phyloP scores from a whole-genome alignment of 139 green algal species.

The Picochlorum sp. region DNA sequence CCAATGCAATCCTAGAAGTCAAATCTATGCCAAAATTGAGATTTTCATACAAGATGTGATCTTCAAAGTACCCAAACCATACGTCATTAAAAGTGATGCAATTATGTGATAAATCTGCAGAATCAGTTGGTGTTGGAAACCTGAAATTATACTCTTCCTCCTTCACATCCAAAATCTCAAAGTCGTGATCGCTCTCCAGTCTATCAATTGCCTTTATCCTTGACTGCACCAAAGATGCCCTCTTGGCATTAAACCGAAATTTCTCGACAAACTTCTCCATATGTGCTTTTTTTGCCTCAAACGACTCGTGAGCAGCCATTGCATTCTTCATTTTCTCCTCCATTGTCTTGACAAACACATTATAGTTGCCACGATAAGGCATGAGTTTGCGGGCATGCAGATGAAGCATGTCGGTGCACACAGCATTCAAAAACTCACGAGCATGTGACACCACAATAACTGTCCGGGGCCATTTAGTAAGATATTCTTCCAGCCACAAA shows the following conservation, averaged over 20 bases:
- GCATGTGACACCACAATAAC: conserved; percentile 77
- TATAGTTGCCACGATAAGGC: conserved; percentile 77
- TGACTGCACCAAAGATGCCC: conserved; percentile 79
- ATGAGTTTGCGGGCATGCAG: conserved; percentile 55
- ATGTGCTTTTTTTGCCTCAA: conserved; percentile 54
- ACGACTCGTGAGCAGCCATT: conserved; percentile 49
- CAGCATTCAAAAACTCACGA: conserved; percentile 76
- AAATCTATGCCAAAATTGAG: conserved; percentile 45
- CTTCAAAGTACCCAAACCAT: conserved; percentile 25
- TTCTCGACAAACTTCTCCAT: conserved; percentile 85
- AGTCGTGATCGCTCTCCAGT: conserved; percentile 38
- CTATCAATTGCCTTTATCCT: conserved; percentile 89
- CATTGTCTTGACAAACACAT: conserved; percentile 64
- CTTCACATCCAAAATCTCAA: conserved; percentile 36
- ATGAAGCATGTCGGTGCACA: conserved; percentile 83
- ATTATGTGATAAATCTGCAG: neutral
- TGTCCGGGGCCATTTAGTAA: conserved; percentile 62
- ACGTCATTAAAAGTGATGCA: conserved; percentile 22
- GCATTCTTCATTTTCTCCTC: conserved; percentile 43
- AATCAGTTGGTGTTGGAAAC: conserved; percentile 42
- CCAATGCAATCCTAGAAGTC: conserved; percentile 55
- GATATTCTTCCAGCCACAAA: conserved; percentile 67
- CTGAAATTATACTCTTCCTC: conserved; percentile 61
- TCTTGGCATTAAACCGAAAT: conserved; percentile 85
- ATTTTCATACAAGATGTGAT: conserved; percentile 32